phyloP scores from a whole-genome alignment of 1,284 basidiomycete species.

The Bjerkandera adusta region DNA sequence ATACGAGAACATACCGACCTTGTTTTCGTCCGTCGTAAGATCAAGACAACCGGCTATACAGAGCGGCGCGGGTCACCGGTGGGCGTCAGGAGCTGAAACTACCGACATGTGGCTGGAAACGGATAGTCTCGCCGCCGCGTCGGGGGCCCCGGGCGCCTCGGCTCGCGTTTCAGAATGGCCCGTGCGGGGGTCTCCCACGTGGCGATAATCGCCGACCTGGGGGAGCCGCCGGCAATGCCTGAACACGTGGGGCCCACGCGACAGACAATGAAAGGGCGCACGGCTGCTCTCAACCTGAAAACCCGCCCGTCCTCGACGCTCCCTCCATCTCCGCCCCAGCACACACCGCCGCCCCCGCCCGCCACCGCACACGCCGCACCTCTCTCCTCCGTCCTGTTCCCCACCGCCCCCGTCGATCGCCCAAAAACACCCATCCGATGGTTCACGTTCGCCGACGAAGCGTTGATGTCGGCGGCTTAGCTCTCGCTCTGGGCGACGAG shows the following conservation, averaged over 20 bases:
- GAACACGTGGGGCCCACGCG: slow-evolving; percentile 15
- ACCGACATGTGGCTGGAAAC: too few relatives aligned
- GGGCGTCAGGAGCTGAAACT: too few relatives aligned
- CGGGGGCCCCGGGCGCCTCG: too few relatives aligned
- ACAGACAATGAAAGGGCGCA: not conserved
- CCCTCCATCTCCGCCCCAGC: slow-evolving; percentile 4
- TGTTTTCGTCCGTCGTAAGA: too few relatives aligned
- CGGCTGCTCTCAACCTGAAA: not conserved
- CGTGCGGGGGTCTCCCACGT: too few relatives aligned
- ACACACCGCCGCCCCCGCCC: not conserved
- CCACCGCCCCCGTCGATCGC: not conserved
- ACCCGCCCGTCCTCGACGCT: not conserved
- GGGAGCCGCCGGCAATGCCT: too few relatives aligned
- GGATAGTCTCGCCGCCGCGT: too few relatives aligned
- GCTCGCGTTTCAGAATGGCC: too few relatives aligned
- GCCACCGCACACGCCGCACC: not conserved
- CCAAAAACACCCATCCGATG: slow-evolving; percentile 5
- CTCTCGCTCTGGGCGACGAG: slow-evolving; percentile 67
- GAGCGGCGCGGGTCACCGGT: too few relatives aligned
- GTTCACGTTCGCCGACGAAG: slow-evolving; percentile 47
- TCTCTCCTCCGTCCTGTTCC: not conserved
- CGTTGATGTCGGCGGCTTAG: slow-evolving; percentile 83
- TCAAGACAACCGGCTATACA: too few relatives aligned
- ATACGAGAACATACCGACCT: too few relatives aligned
- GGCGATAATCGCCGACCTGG: too few relatives aligned